Evolutionary conservation across 2,329 filamentous ascomycete species (phyloP), one percentile per base, ranked within the genome.

Genomic region (Pseudocercospora pini-densiflorae): DNA sequence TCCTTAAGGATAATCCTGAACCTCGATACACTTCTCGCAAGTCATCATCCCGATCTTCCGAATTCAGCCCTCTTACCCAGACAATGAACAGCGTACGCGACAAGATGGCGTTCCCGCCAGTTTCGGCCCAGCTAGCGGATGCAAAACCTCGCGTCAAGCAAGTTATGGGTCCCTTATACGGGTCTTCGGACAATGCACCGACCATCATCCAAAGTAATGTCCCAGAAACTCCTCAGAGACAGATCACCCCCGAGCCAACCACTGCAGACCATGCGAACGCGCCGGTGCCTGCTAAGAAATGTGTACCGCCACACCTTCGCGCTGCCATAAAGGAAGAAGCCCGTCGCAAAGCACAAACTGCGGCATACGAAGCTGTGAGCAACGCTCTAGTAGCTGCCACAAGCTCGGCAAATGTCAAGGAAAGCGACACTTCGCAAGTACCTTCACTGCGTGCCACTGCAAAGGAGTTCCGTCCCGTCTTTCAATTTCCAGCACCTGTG

Each of bases 391-490:
- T 24, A 12, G 60, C 12, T 21, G 23, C 14, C 36, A 31, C 33
- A 10, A 19, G 33, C 33, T 21, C 2, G 16, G 27, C 21, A 10
- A 4, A 21, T 7, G 16, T n/a, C 29, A 27, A 29, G 19, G n/a
- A 43, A 12, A 19, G 4, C 23, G 51, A n/a, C 31, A 19, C n/a
- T n/a, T 24, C 60, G 43, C 64, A 59, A 23, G 10, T 53, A 14
- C 69, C 61, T 19, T 70, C 71, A 6, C 66, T 75, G 3, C 65
- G 74, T 62, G 72, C 73, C 10, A 74, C 72, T 24, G 74, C 73
- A 7, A 49, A 65, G 45, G 66, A 71, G 31, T 75, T 75, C 68
- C 71, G 36, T 60, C 74, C 74, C 14, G 68, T 71, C 27, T 64
- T 51, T 4, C 63, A 43, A 40, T 60, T 47, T 7, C 36, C 40